Base-by-base conservation (phyloP, 2,329 filamentous ascomycete species). In the Trichoderma arundinaceum region DNA sequence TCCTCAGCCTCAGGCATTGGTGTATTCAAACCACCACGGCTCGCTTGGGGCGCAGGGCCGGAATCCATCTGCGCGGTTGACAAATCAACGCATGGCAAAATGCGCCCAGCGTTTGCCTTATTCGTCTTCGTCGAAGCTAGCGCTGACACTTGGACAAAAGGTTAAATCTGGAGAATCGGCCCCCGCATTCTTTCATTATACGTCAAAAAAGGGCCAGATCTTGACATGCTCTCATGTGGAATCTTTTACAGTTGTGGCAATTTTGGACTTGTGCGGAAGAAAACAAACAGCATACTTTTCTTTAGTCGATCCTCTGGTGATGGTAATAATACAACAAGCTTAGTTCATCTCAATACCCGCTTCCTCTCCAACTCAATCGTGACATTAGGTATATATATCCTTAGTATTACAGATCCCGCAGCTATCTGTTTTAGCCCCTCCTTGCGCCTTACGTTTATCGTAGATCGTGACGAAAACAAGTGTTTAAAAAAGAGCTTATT, bases 321-420 rank as follows among this genome's bases (percentile, higher is more conserved):
- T 46, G 22, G 19, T 17, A 19, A 17, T 6, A 2, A 28, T 35
- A 54, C 1, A 17, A 6, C 4, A 28, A 35, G 12, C 6, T 32
- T 46, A 1, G 8, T 32, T 38, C 17, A 3, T 54, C 49, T 44
- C 48, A 35, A 22, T 15, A 15, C 35, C 48, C 7, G 35, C 13
- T n/a, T 12, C 43, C 32, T 59, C n/a, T 59, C n/a, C 1, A 39
- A 44, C 48, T 44, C n/a, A 62, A 43, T 15, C 10, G 15, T 53
- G 22, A 43, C n/a, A 53, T 44, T 44, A 71, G 57, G 51, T 49
- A 39, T 64, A 43, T 43, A 51, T 63, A 19, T 56, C 51, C 43
- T 48, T 7, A 41, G 10, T 12, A 39, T 22, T 49, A 48, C 49
- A 53, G 28, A 63, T 54, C 8, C 28, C 39, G 52, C 38, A 4